Evolutionary conservation across 306 rosid genomes (phyloP), one percentile per base, ranked within the genome.

Genomic region (Ormosia emarginata): DNA sequence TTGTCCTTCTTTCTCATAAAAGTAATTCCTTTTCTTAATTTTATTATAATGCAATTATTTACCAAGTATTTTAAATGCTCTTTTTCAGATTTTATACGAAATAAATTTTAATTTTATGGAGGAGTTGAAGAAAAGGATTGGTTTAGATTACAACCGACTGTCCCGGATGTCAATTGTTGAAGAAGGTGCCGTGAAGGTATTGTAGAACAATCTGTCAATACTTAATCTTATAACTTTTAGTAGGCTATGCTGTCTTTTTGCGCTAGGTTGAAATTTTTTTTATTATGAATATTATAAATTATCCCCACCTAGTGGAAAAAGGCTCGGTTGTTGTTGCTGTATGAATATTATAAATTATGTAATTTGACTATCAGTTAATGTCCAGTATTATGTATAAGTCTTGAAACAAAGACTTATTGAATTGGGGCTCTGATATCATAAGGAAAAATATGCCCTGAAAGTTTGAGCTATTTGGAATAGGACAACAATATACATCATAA

Each of bases 141-240:
- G 93, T 69, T 62, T 91, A 81, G 93, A 91, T 87, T 91, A 91
- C 71, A 59, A 71, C 70, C 85, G 88, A 53, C 83, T 90, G 71
- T 83, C 96, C 62, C 88, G 92, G 74, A 88, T 91, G 93, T 90
- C 96, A 69, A 88, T 91, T 79, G 75, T 91, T 78, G 92, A 91
- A 85, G 96, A 91, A 77, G 96, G 93, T 74, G 90, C 90, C 40
- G 79, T 63, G 77, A 88, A 90, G 96, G 96, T 91, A 85, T 53
- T 80, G 6, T 53, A 32, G 67, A 79, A 82, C 67, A 59, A 78
- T 32, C 39, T 46, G 40, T 57, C 12, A 33, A 32, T 81, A 62
- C 81, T 29, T 71, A 56, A 53, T 67, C 79, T 78, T 59, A 75
- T 50, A 70, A 52, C 67, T 63, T 44, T 69, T 71, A 40, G 71